Conservation (phyloP, 1,139 yeast species). For the Scheffersomyces parashehatae region DNA sequence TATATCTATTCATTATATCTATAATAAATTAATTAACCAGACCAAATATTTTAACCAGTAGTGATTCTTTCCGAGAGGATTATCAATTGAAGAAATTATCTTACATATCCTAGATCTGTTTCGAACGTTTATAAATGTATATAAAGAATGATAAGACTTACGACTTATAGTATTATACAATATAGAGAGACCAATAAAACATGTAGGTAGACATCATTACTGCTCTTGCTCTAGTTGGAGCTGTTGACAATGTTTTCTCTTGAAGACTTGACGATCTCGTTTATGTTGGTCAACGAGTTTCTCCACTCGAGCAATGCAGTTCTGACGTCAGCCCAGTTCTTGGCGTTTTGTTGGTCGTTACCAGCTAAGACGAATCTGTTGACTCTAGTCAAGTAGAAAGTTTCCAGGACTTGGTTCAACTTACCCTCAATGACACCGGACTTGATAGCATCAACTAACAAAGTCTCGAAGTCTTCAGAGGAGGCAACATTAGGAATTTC, state of each 20-base stretch:
- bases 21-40: no score
- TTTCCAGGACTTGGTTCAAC: conserved; percentile 46
- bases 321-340: conserved; percentile 40
- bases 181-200: neutral
- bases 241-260: conserved; percentile 45
- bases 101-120: no score
- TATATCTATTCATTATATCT: no score
- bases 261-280: conserved; percentile 44
- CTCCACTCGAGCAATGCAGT: conserved; percentile 42
- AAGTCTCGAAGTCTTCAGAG: conserved; percentile 40
- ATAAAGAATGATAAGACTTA: no score
- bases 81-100: no score
- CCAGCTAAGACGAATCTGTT: conserved; percentile 46
- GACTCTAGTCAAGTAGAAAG: conserved; percentile 46
- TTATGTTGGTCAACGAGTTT: conserved; percentile 40
- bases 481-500: conserved; percentile 40
- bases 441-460: conserved; percentile 46
- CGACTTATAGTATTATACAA: no score
- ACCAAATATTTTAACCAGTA: no score
- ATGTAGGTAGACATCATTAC: conserved; percentile 2
- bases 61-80: no score
- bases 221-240: conserved; percentile 13
- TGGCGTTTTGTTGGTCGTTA: conserved; percentile 27
- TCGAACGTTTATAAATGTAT: no score
- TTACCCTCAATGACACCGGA: conserved; percentile 49